phyloP scores from a whole-genome alignment of 805 yeast species.

The Spencermartinsiella europaea region DNA sequence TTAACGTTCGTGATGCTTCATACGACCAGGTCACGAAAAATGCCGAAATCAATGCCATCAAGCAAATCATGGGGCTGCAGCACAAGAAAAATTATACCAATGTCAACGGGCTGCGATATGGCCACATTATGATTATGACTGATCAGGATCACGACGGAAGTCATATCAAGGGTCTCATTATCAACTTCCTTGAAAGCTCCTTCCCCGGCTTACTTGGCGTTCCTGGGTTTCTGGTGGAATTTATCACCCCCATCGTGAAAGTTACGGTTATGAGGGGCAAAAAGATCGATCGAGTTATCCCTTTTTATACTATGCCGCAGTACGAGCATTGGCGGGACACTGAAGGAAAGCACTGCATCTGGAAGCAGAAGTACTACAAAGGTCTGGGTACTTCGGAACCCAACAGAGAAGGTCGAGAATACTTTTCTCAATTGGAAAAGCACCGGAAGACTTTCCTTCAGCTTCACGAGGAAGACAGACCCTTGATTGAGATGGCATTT shows the following conservation, averaged over 20 bases:
- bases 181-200: constrained; percentile 86
- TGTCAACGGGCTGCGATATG: constrained; percentile 75
- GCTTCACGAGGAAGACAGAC: constrained; percentile 66
- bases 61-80: constrained; percentile 91
- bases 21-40: constrained; percentile 93
- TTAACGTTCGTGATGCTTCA: constrained; percentile 94
- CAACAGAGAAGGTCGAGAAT: constrained; percentile 71
- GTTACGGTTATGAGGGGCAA: constrained; percentile 62
- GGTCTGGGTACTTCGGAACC: constrained; percentile 95
- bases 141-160: constrained; percentile 99
- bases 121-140: constrained; percentile 98
- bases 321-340: constrained; percentile 88
- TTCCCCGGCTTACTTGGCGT: constrained; percentile 89
- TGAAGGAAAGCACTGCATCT: constrained; percentile 67
- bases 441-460: constrained; percentile 85
- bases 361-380: constrained; percentile 94
- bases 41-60: constrained; percentile 90
- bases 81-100: constrained; percentile 82
- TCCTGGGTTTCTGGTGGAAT: constrained; percentile 89
- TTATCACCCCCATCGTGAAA: constrained; percentile 94
- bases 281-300: constrained; percentile 41
- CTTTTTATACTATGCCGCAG: constrained; percentile 94
- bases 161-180: constrained; percentile 92
- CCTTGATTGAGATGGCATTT: constrained; percentile 83
- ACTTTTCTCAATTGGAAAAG: constrained; percentile 75